Percentiles rank a stretch among this genome's conserved stretches.
These are phyloP conservation scores for Tritrichomonas musculus DNA, from an alignment of 208 protist species.

Conservation along the genomic window DNA sequence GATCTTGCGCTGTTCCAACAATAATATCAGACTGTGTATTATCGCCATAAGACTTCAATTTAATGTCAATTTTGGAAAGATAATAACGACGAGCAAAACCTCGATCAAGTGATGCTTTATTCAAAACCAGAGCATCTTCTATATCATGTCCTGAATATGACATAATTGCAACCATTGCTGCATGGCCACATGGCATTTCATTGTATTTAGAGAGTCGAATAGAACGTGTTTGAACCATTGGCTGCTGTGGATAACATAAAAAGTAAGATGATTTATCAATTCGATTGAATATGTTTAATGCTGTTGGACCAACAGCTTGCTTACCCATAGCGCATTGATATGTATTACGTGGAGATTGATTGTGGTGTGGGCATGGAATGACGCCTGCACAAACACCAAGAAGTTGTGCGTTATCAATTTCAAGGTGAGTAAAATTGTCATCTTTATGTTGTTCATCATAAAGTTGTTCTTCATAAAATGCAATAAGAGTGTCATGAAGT, in stretches of 20 bases:
- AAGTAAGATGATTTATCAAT: constrained; percentile 96
- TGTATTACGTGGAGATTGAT: constrained; percentile 99
- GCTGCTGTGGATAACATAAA: constrained; percentile 91
- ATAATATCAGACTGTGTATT: neutral
- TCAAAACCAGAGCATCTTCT: constrained; percentile 98
- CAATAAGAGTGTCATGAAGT: constrained; percentile 89
- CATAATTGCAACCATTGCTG: constrained; percentile 98
- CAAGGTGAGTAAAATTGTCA: constrained; percentile 75
- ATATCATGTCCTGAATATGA: constrained; percentile 99
- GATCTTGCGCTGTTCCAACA: neutral
- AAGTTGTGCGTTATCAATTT: constrained; percentile 78
- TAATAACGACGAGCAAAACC: constrained; percentile 43
- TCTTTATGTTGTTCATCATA: constrained; percentile 32
- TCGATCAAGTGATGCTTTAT: constrained; percentile 62
- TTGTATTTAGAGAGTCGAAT: constrained; percentile 75
- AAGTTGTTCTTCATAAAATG: constrained; percentile 47
- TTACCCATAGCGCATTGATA: constrained; percentile 99
- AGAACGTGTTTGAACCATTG: constrained; percentile 84
- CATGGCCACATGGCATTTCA: constrained; percentile 93
- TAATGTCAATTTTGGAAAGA: neutral
- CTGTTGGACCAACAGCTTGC: constrained; percentile 69
- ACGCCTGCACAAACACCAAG: constrained; percentile 62
- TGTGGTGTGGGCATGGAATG: constrained; percentile 98
- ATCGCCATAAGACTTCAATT: neutral
- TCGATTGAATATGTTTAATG: constrained; percentile 70